Evolutionary conservation across 192 early-diverging fungal species (phyloP), one percentile per base, ranked within the genome.

Genomic region (Coemansia sp.): DNA sequence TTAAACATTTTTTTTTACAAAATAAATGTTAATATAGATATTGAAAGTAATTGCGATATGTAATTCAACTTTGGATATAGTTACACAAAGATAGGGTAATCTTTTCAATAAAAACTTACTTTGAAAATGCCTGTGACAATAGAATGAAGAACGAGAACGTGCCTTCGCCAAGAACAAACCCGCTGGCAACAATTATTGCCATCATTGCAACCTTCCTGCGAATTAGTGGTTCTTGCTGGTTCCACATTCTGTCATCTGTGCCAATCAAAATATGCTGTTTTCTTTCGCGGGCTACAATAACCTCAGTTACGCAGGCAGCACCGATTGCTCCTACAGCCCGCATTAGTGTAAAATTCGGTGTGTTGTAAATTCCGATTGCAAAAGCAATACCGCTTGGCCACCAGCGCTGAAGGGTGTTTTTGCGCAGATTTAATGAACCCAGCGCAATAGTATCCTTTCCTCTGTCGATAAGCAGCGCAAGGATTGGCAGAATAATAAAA

Each of bases 321-420:
- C 72, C 45, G 9, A 83, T 43, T 9, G 86, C 86, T 11, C 88
- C 88, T 12, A 87, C 65, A 4, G 85, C 84, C 1, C 88, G 80
- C 48, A 86, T 86, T 21, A 90, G 58, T 4, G 86, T 90, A 52
- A 90, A 90, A 46, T 85, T 85, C 13, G 88, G 88, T 1, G 87
- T 78, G 64, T 90, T 90, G 71, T 88, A 90, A 57, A 90, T 90
- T 15, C 88, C 88, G 46, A 90, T 86, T 6, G 88, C 86, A 78
- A 90, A 90, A 18, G 88, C 86, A 30, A 90, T 87, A 0, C 88
- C 88, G 42, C 84, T 85, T 14, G 88, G 88, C 57, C 86, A 71
- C 86, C 85, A 86, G 51, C 71, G 67, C 46, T 65, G 55, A 38
- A 67, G 17, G 2, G 58, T 61, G 4, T 46, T 18, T 3, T 24